Conservation (phyloP, 352 stramenopile genomes). For the Discostella stelligera region DNA sequence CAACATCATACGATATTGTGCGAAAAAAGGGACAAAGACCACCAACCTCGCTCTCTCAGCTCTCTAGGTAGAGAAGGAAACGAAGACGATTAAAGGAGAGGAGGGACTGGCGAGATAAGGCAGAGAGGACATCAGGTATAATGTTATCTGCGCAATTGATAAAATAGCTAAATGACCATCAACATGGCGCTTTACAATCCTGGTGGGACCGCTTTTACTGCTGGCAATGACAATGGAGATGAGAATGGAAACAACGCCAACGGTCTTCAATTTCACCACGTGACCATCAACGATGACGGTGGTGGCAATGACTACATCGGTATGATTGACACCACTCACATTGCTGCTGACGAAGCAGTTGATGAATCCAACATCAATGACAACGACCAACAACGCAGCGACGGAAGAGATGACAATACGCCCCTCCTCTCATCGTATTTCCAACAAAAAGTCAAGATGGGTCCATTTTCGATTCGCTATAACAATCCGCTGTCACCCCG, state of each 20-base stretch:
- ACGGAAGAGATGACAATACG: not conserved
- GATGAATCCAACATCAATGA: not conserved
- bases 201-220: not conserved
- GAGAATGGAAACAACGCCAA: not conserved
- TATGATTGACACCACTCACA: not conserved
- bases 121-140: too few relatives aligned
- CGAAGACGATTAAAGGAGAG: too few relatives aligned
- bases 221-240: too few relatives aligned
- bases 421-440: constrained; percentile 9
- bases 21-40: too few relatives aligned
- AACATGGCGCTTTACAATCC: not conserved
- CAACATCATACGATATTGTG: too few relatives aligned
- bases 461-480: constrained; percentile 26
- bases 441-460: constrained; percentile 25
- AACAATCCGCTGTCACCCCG: not conserved
- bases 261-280: not conserved
- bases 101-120: too few relatives aligned
- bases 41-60: too few relatives aligned
- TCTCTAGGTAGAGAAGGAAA: too few relatives aligned
- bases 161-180: not conserved
- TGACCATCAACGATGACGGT: not conserved
- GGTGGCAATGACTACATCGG: not conserved
- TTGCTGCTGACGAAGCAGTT: not conserved
- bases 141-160: too few relatives aligned
- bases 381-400: not conserved